Base-by-base conservation (phyloP, 2,329 filamentous ascomycete genomes). In the Lecanicillium sp. region DNA sequence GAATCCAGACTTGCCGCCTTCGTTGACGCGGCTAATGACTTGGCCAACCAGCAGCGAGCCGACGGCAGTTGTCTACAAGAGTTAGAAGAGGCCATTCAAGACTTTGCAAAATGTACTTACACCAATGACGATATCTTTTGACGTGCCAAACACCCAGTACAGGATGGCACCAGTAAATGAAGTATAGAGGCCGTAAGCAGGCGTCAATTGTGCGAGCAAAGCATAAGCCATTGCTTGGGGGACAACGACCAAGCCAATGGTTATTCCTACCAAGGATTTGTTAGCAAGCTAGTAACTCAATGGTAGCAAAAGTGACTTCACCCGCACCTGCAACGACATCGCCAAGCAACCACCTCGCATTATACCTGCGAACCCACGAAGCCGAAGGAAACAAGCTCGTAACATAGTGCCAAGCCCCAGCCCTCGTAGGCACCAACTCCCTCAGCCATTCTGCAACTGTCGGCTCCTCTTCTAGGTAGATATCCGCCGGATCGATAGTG, bases 91-190 rank as follows among this genome's bases (percentile, higher is more conserved):
- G 1, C 2, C 12, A 9, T 25, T 16, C 2, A 2, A 13, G n/a
- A 7, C 1, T 4, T 3, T n/a, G 7, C 5, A 29, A 2, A 4
- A 11, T 12, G 1, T 11, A 48, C 64, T 29, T 56, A 69, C 66
- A 18, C 84, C 84, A 42, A 89, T 88, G 9, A 84, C 86, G 54
- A 90, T 88, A 56, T 90, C 85, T 53, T 88, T 89, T 7, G 85
- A 89, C 0, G 84, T 89, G 27, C 83, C 85, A 53, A 89, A 89
- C 41, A 86, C 74, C 83, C 84, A 89, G 62, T 90, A 90, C 37
- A 87, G 68, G 37, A 86, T 62, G 22, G 85, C 83, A 35, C 85
- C 85, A 57, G 87, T 83, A 52, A 90, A 90, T 0, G 84, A 88
- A 0, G 85, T 85, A 60, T 90, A 90, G 0, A 90, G 65, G 27